Evolutionary conservation across 176 grass and related monocot species (phyloP).

Genomic region (Triticum timopheevii): DNA sequence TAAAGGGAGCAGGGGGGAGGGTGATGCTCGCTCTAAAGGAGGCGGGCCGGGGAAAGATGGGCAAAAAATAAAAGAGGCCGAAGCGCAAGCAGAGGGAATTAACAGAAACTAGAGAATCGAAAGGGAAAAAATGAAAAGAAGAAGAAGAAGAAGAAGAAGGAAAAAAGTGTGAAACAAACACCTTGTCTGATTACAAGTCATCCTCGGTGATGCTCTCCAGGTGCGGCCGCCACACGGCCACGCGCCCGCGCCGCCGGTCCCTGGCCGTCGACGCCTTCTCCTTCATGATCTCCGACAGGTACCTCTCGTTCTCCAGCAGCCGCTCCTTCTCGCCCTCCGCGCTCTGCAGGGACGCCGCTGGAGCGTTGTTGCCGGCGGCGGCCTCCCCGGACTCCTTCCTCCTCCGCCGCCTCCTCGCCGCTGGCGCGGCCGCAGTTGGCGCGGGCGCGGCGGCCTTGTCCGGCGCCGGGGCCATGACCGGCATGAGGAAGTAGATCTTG

Average conservation of each 20-base stretch:
- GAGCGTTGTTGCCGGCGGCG: not conserved
- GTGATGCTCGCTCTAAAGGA: constrained; percentile 50
- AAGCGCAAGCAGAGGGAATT: constrained; percentile 44
- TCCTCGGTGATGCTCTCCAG: constrained; percentile 96
- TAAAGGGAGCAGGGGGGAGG: constrained; percentile 55
- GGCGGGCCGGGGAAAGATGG: constrained; percentile 25
- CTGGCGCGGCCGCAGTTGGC: not conserved
- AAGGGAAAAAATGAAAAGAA: constrained; percentile 20
- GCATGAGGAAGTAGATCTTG: constrained; percentile 96
- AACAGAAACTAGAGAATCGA: constrained; percentile 36
- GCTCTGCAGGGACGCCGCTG: not conserved
- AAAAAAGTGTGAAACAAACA: constrained; percentile 1
- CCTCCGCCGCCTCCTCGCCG: constrained; percentile 54
- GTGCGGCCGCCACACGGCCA: constrained; percentile 91
- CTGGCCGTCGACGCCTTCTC: constrained; percentile 68
- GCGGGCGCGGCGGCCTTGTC: constrained; percentile 27
- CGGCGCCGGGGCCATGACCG: constrained; percentile 45
- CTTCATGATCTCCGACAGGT: constrained; percentile 87
- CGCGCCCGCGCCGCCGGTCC: constrained; percentile 69
- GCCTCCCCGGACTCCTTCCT: constrained; percentile 38
- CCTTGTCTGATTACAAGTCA: constrained; percentile 78
- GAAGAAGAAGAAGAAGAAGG: not conserved
- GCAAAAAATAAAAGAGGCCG: constrained; percentile 31
- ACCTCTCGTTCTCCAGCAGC: constrained; percentile 78
- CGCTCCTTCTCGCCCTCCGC: constrained; percentile 61